These are phyloP conservation scores for Ogataea naganishii DNA, from an alignment of 805 yeast genomes.

Conservation along the genomic window DNA sequence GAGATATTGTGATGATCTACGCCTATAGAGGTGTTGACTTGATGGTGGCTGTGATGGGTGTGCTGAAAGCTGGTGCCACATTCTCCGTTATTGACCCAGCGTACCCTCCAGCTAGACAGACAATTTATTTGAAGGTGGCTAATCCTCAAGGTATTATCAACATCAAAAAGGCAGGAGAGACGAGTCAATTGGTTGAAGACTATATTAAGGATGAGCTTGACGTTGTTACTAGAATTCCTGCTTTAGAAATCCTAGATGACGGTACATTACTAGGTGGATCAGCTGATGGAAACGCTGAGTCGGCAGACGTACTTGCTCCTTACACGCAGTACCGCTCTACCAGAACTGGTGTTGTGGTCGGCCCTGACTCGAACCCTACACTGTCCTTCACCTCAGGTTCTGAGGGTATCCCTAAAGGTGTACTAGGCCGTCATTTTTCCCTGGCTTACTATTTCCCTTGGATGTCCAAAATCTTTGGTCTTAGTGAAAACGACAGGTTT, in stretches of 20 bases:
- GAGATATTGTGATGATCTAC: constrained; percentile 96
- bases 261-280: constrained; percentile 52
- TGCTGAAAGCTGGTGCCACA: constrained; percentile 96
- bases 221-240: constrained; percentile 67
- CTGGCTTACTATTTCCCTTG: constrained; percentile 97
- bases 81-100: constrained; percentile 99
- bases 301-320: constrained; percentile 39
- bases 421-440: constrained; percentile 93
- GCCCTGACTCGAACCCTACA: constrained; percentile 97
- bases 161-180: constrained; percentile 78
- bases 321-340: constrained; percentile 38
- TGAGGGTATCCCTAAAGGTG: constrained; percentile 98
- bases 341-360: constrained; percentile 85
- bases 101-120: constrained; percentile 97
- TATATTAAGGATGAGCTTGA: constrained; percentile 67
- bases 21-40: constrained; percentile 97
- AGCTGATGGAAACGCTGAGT: constrained; percentile 17
- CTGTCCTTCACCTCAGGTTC: constrained; percentile 95
- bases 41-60: constrained; percentile 96
- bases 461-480: constrained; percentile 85
- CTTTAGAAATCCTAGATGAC: constrained; percentile 66
- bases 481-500: constrained; percentile 74
- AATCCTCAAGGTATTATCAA: constrained; percentile 88
- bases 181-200: constrained; percentile 70
- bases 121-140: constrained; percentile 86